Evolutionary conservation across 805 yeast species (phyloP), one percentile per base, ranked within the genome.

Genomic region (Kazachstania martiniae): DNA sequence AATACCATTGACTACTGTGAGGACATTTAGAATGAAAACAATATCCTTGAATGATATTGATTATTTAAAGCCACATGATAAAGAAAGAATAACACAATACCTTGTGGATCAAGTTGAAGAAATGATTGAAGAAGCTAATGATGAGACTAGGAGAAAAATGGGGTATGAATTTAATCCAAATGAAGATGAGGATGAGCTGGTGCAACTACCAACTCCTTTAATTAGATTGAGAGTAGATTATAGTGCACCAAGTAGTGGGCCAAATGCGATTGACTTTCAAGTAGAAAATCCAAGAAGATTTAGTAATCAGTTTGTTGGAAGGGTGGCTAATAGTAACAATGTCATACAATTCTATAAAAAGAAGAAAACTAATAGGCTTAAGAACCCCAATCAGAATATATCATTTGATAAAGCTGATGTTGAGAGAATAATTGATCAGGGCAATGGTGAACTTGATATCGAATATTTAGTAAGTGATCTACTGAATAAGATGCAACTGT

Each of bases 221-320:
- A 63, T 91, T 4, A 61, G 98, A 29, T 54, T 91, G 12, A 63
- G 86, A 22, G 95, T 87, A 0, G 96, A 91, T 43, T 89, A 89
- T 45, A 65, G 83, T 15, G 95, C 93, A 1, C 49, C 50, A 9
- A 32, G 27, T 8, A 42, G 37, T 28, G 37, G 34, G 2, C 39
- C 40, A 12, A 38, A 47, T 2, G 38, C 32, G 18, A 37, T 56
- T 4, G 94, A 87, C 4, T 89, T 72, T 47, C 95, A 86, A 43
- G 85, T 91, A 12, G 97, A 87, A 47, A 89, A 87, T 48, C 82
- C 94, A 0, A 65, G 93, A 32, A 61, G 95, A 40, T 84, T 91
- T 41, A 84, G 95, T 12, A 85, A 87, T 48, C 63, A 84, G 46
- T 91, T 89, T 63, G 94, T 82, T 5, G 95, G 95, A 0, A 66